These are phyloP conservation scores for Penstemon barbatus DNA, from an alignment of 257 asterid species.

Conservation along the genomic window DNA sequence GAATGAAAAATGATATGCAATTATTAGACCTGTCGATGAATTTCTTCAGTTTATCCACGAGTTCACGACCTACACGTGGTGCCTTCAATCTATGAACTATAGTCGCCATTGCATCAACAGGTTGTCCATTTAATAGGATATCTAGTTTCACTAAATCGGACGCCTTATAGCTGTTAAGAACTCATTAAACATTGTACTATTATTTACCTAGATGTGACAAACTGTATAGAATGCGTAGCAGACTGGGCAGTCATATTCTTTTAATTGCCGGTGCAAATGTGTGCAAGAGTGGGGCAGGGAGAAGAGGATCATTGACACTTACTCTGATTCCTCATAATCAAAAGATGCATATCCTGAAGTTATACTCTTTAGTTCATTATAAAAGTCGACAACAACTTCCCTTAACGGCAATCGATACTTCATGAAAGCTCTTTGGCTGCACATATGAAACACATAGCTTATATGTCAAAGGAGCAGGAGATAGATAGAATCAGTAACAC, in stretches of 20 bases:
- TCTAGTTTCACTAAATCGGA: constrained; percentile 94
- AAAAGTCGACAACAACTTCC: constrained; percentile 94
- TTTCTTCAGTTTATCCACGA: constrained; percentile 87
- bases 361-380: constrained; percentile 91
- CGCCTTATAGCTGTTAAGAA: constrained; percentile 70
- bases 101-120: constrained; percentile 98
- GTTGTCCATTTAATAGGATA: constrained; percentile 82
- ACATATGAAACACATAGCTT: constrained; percentile 30
- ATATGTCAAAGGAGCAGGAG: constrained; percentile 20
- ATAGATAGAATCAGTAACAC: constrained; percentile 6
- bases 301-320: constrained; percentile 34
- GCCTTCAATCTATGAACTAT: constrained; percentile 87
- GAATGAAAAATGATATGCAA: constrained; percentile 8
- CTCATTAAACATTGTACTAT: neutral
- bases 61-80: constrained; percentile 87
- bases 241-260: neutral
- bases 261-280: too few species aligned
- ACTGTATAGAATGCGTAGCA: neutral
- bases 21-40: constrained; percentile 74
- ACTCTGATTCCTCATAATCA: constrained; percentile 95
- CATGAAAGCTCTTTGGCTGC: constrained; percentile 93
- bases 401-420: constrained; percentile 89
- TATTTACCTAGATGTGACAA: constrained; percentile 15
- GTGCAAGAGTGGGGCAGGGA: constrained; percentile 12
- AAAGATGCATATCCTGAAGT: constrained; percentile 97